phyloP scores from a whole-genome alignment of 1,284 basidiomycete species.

The Farysia itapuensis region DNA sequence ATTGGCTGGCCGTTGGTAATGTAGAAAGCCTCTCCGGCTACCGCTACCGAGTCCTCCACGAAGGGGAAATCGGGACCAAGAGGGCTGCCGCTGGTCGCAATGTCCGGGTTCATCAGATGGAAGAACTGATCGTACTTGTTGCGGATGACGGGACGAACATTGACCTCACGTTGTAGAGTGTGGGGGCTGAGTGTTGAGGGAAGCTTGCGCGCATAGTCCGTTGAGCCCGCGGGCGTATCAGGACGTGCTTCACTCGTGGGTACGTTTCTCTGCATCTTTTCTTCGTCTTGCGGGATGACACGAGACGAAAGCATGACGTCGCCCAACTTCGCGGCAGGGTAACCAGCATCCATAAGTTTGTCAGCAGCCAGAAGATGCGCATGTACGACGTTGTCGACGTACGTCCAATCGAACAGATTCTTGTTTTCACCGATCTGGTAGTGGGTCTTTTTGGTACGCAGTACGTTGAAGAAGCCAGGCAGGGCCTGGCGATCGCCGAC shows the following conservation, averaged over 20 bases:
- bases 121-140: slow-evolving; percentile 68
- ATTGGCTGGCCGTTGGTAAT: slow-evolving; percentile 96
- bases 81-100: slow-evolving; percentile 43
- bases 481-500: slow-evolving; percentile 90
- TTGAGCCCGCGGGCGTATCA: slow-evolving; percentile 46
- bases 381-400: slow-evolving; percentile 91
- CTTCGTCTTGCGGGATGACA: slow-evolving; percentile 35
- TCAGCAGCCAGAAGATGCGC: slow-evolving; percentile 94
- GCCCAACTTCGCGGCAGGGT: slow-evolving; percentile 59
- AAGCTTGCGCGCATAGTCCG: slow-evolving; percentile 47
- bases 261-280: slow-evolving; percentile 25
- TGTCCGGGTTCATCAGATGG: slow-evolving; percentile 49
- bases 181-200: slow-evolving; percentile 50
- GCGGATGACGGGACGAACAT: slow-evolving; percentile 69
- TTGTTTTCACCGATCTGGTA: slow-evolving; percentile 92
- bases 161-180: slow-evolving; percentile 65
- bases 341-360: slow-evolving; percentile 64
- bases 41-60: slow-evolving; percentile 66
- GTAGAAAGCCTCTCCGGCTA: slow-evolving; percentile 93
- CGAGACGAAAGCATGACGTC: slow-evolving; percentile 23
- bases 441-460: slow-evolving; percentile 77
- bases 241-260: slow-evolving; percentile 46
- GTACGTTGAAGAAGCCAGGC: slow-evolving; percentile 76
- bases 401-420: slow-evolving; percentile 97
- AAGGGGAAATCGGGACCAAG: slow-evolving; percentile 48